Evolutionary conservation across 2,329 filamentous ascomycete genomes (phyloP), one percentile per base, ranked within the genome.

Genomic region (Aspergillus oerlinghausenensis): DNA sequence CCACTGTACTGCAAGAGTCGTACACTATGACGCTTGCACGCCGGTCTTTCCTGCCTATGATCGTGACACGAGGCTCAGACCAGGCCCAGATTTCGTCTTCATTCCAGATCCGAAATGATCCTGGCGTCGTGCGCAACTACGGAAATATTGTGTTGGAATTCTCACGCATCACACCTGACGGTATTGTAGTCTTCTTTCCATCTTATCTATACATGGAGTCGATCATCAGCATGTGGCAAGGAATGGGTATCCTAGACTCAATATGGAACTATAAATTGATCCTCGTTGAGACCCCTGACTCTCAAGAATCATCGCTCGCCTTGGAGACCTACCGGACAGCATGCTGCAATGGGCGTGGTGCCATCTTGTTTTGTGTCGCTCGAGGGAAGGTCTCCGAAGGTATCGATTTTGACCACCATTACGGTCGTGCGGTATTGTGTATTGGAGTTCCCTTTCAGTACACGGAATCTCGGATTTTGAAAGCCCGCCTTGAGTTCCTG

Each of bases 231-330:
- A 96, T 96, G 86, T 99, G 94, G 94, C 94, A 99, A 73, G 92
- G 91, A 55, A 97, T 97, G 92, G 92, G 92, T 26, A 96, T 97
- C 61, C 80, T 99, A 38, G 94, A 99, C 75, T 89, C 94, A 70
- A 92, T 99, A 32, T 99, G 94, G 94, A 97, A 96, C 74, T 97
- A 96, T 80, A 99, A 99, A 73, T 83, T 99, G 63, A 97, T 99
- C 63, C 82, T 99, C 7, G 94, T 99, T 58, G 94, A 99, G 79
- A 99, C 95, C 0, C 94, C 94, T 0, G 94, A 99, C 72, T 91
- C 92, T 1, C 94, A 99, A 75, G 94, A 99, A 77, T 99, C 94
- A 0, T 96, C 92, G 0, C 82, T 99, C 6, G 94, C 94, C 0
- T 81, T 99, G 7, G 94, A 99, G 75, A 97, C 94, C 0, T 99